phyloP scores from a whole-genome alignment of 768 basidiomycete genomes.

The Auricularia heimuer region DNA sequence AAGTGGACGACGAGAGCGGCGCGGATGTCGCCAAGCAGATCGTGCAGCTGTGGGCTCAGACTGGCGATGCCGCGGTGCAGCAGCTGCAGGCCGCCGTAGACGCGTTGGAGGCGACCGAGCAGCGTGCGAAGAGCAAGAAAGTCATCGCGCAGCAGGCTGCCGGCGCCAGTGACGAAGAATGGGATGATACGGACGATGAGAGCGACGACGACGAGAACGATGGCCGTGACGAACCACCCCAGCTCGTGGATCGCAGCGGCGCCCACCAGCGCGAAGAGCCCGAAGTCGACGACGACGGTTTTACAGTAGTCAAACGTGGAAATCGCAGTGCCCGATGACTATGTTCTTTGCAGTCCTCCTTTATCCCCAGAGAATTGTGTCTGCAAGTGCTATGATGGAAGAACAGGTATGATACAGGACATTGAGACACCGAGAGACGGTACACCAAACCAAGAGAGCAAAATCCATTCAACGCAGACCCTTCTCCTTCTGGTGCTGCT shows the following conservation, averaged over 20 bases:
- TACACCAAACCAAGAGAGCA: neutral
- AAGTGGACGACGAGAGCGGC: conserved; percentile 78
- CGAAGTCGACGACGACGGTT: conserved; percentile 86
- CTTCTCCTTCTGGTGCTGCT: conserved; percentile 7
- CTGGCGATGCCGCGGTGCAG: conserved; percentile 20
- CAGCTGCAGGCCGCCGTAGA: conserved; percentile 36
- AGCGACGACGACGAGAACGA: conserved; percentile 36
- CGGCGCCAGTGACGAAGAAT: conserved; percentile 27
- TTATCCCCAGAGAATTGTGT: too few relatives aligned
- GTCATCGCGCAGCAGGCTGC: conserved; percentile 35
- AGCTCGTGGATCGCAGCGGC: conserved; percentile 34
- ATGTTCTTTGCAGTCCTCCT: too few relatives aligned
- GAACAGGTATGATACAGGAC: too few relatives aligned
- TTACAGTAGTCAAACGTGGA: conserved; percentile 55
- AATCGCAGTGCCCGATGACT: neutral
- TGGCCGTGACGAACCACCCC: conserved; percentile 36
- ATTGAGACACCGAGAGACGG: neutral
- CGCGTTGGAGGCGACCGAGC: conserved; percentile 56
- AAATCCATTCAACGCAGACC: neutral
- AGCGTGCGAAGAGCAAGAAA: conserved; percentile 46
- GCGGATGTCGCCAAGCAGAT: conserved; percentile 65
- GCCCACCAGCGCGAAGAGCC: conserved; percentile 41
- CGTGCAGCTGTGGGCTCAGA: conserved; percentile 46
- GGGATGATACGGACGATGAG: conserved; percentile 12
- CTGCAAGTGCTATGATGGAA: too few relatives aligned